Base-by-base conservation (phyloP, 768 basidiomycete species). In the Lactarius deliciosus region DNA sequence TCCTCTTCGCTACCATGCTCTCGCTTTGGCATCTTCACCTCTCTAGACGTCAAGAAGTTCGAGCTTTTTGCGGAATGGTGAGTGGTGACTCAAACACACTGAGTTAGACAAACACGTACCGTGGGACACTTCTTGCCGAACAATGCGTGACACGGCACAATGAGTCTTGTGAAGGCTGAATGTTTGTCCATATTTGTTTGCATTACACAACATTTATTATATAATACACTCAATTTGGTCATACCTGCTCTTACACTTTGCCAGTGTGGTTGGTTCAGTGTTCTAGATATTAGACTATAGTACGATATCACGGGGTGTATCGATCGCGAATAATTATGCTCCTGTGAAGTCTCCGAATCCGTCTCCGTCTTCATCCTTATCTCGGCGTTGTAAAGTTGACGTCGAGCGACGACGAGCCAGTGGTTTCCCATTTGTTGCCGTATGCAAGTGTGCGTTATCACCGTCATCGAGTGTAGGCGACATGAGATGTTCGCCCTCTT, bases 401-500 rank as follows among this genome's bases (percentile, higher is more conserved):
- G 68, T 57, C 28, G 69, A 70, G 36, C 64, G 69, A 22, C 69
- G 59, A 56, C 65, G 70, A 13, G 63, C 54, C 22, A n/a, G 64
- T 20, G 57, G 57, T 53, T 36, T 58, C 50, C 55, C 56, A n/a
- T 54, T 13, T 16, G 32, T 50, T 10, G 16, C 22, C 34, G 62
- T 70, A 9, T 63, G 71, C 5, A 55, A 38, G 22, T 65, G 73
- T 13, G 76, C 75, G 18, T 75, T 75, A 15, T 77, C 77, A 36
- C 76, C 76, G 5, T 74, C 76, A 1, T 75, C 76, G 56, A 71
- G 75, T 10, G 70, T 72, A 28, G 74, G 75, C 41, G 73, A 65
- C 63, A 87, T 82, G 65, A 87, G 66, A 20, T 77, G 77, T 6
- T 74, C 74, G 10, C 78, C 80, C 70, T 86, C 85, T 56, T 65